Evolutionary conservation across 495 filamentous ascomycete genomes (phyloP).

Genomic region (Penicillium salamii): DNA sequence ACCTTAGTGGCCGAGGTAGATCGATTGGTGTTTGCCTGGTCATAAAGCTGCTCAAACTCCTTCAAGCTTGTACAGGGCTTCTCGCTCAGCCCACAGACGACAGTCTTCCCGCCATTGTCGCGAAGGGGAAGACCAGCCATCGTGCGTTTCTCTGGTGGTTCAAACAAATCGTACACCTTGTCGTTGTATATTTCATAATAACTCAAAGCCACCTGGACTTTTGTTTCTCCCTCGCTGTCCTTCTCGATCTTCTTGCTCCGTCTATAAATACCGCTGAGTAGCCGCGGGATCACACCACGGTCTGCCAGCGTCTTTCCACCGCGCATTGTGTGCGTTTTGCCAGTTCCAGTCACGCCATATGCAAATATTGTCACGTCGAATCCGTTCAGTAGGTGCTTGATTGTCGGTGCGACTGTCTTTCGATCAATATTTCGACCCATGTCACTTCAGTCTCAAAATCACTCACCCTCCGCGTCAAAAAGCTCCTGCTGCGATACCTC

Average conservation of each 20-base stretch:
- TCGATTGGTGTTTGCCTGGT: conserved; percentile 89
- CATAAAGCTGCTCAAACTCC: conserved; percentile 90
- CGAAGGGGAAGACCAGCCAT: conserved; percentile 79
- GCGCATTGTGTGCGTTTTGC: conserved; percentile 98
- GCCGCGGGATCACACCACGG: conserved; percentile 83
- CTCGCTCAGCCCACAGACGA: conserved; percentile 89
- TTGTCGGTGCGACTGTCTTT: conserved; percentile 61
- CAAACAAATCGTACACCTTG: conserved; percentile 90
- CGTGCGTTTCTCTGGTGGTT: conserved; percentile 86
- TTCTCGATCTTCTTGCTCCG: conserved; percentile 83
- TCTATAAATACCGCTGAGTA: conserved; percentile 85
- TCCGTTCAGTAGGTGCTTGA: conserved; percentile 91
- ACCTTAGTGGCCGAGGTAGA: conserved; percentile 90
- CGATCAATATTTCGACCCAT: conserved; percentile 20
- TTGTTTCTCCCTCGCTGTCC: conserved; percentile 70
- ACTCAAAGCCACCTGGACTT: conserved; percentile 74
- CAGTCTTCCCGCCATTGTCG: conserved; percentile 85
- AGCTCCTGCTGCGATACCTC: conserved; percentile 76
- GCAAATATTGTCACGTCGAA: conserved; percentile 94
- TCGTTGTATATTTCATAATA: conserved; percentile 99
- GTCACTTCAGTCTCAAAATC: neutral
- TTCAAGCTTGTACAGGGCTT: conserved; percentile 79
- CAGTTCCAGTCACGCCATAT: conserved; percentile 92
- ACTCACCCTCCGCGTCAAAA: conserved; percentile 82
- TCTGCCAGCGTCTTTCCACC: conserved; percentile 87